Base-by-base conservation (phyloP, 1,284 basidiomycete genomes). In the Pascua guehoae region DNA sequence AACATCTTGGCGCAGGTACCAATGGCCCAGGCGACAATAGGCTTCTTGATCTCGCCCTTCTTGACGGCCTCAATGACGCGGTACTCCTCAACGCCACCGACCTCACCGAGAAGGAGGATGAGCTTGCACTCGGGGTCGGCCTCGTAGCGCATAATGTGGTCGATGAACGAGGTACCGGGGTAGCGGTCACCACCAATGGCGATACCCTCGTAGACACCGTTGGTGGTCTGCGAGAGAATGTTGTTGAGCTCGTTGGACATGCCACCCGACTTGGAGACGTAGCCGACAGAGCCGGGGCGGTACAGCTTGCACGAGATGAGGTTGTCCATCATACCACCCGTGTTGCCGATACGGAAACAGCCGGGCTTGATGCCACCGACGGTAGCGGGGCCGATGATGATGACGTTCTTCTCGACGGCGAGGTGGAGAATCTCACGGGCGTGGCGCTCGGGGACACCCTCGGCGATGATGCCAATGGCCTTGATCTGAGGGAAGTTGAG, bases 241-340 rank as follows among this genome's bases (percentile, higher is more conserved):
- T 98, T 98, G 89, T 98, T 98, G 69, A 98, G 83, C 81, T 98
- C 96, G 83, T 98, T 98, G 69, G 95, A 98, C 96, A 98, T 98
- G 78, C 96, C 95, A 68, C 95, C 95, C 12, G 95, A 98, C 83
- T 98, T 98, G 80, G 92, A 97, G 76, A 98, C 95, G 80, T 98
- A 98, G 73, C 92, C 95, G 70, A 98, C 91, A 18, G 93, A 94
- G 61, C 95, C 96, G 47, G 94, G 81, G 72, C 94, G 91, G 86
- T 98, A 98, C 64, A 98, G 89, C 84, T 98, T 98, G 65, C 93
- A 97, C 14, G 94, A 82, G 71, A 98, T 93, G 81, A 98, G 95
- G 83, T 98, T 98, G 83, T 98, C 96, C 93, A 98, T 98, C 95
- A 98, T 98, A 76, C 89, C 94, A 83, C 95, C 95, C 64, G 91